Evolutionary conservation across 805 yeast species (phyloP), one percentile per base, ranked within the genome.

Genomic region (Candida lessepsii): DNA sequence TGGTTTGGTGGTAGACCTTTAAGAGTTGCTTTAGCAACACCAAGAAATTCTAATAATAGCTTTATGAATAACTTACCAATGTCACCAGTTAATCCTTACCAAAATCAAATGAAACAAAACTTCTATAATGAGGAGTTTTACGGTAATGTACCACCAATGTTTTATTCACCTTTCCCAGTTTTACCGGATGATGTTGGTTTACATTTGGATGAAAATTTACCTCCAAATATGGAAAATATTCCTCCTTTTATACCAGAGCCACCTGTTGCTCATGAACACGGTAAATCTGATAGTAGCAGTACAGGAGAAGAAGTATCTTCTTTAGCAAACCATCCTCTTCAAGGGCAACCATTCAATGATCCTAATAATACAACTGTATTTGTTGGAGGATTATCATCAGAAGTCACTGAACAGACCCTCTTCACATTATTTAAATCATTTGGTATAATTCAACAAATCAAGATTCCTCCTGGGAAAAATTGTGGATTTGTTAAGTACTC

Each of bases 401-500:
- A 80, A 35, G 79, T 81, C 21, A 65, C 73, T 10, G 93, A 83
- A 50, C 75, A 71, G 32, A 77, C 86, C 3, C 60, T 85, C 25
- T 70, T 71, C 40, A 68, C 79, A 0, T 57, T 84, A 14, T 85
- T 85, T 60, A 76, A 77, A 57, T 86, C 88, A 13, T 84, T 81
- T 63, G 95, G 95, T n/a, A 58, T 66, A 14, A 80, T 85, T 25
- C 61, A 73, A 19, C 82, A 80, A 48, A 83, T 85, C 30, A 83
- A 82, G 53, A 82, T 85, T 38, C 95, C 95, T 4, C 76, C 80
- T 5, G 91, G 88, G 10, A 85, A 84, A 54, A 84, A 85, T 46
- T 87, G 96, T 63, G 96, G 96, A 1, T 88, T 90, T 64, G 88
- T 89, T 39, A 95, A 86, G 60, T 89, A 76, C 58, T 76, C 80